Evolutionary conservation across 2,329 filamentous ascomycete species (phyloP), one percentile per base, ranked within the genome.

Genomic region (Grosmannia clavigera): DNA sequence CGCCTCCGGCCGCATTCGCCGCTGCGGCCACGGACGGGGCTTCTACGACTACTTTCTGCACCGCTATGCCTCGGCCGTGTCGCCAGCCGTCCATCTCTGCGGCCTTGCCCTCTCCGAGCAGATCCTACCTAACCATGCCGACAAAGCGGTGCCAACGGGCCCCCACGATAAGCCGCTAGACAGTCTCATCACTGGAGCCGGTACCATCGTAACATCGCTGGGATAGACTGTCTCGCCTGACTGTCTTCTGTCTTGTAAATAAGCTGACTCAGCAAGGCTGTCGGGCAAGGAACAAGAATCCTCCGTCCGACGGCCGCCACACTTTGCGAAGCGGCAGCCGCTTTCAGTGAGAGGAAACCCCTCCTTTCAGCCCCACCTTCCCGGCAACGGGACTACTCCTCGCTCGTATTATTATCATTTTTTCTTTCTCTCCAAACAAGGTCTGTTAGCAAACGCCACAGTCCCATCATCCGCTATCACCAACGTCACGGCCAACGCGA

Each of bases 11-110:
- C 76, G 75, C 14, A 81, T 94, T 62, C 82, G 86, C 65, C 82
- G 94, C 66, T 80, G 97, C 25, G 94, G 94, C 50, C 94, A 99
- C 72, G 94, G 94, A 60, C 95, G 90, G 72, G 94, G 94, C 38
- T 99, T 95, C 75, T 99, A 99, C 77, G 94, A 99, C 75, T 88
- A 85, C 72, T 99, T 96, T 72, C 75, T 99, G 69, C 83, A 86
- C 68, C 83, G 86, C 66, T 95, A 92, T 67, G 71, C 75, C 58
- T 70, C 16, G 19, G 19, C 19, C 71, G 79, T 72, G 71, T 55
- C 33, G 51, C 16, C 9, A 38, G 10, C 38, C 67, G 71, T 81
- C 68, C 74, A 79, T 64, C 74, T 86, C 65, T 83, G 90, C 73
- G 94, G 90, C 62, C 79, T 97, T 69, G 88, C 90, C 66, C 81